Percentiles rank a stretch among this genome's conserved stretches.
These are phyloP conservation scores for Pinus tabuliformis DNA, from an alignment of 75 land plant genomes.

Conservation along the genomic window DNA sequence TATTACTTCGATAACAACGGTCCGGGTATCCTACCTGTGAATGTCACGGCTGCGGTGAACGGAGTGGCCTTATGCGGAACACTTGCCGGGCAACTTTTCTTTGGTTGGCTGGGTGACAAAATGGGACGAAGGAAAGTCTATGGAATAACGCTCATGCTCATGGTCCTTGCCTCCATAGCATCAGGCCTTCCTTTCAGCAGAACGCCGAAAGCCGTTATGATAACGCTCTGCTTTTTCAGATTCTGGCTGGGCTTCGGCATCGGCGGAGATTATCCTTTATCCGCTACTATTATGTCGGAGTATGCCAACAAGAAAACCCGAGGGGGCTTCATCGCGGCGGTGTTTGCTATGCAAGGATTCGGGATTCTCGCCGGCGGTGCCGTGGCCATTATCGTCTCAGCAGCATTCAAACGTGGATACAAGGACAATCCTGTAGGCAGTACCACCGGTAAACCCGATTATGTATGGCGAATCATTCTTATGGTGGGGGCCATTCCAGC, in stretches of 20 bases:
- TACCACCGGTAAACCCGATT: slow-evolving; percentile 27
- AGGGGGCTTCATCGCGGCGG: slow-evolving; percentile 34
- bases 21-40: slow-evolving; percentile 33
- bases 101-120: slow-evolving; percentile 61
- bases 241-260: slow-evolving; percentile 64
- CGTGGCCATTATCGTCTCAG: slow-evolving; percentile 29
- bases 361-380: slow-evolving; percentile 53
- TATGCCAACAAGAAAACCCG: slow-evolving; percentile 47
- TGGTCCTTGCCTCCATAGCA: slow-evolving; percentile 51
- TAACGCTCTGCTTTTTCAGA: slow-evolving; percentile 61
- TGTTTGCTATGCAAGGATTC: slow-evolving; percentile 58
- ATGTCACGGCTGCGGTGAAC: slow-evolving; percentile 45
- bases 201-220: slow-evolving; percentile 36
- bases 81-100: slow-evolving; percentile 47
- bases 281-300: slow-evolving; percentile 56
- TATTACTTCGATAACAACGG: slow-evolving; percentile 28
- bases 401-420: slow-evolving; percentile 24
- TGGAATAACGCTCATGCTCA: slow-evolving; percentile 46
- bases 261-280: slow-evolving; percentile 50
- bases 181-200: slow-evolving; percentile 51
- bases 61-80: slow-evolving; percentile 60
- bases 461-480: slow-evolving; percentile 40
- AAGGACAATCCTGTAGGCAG: slow-evolving; percentile 14
- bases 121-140: slow-evolving; percentile 52
- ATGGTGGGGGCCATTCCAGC: slow-evolving; percentile 48